phyloP scores from a whole-genome alignment of 208 protist species.

The Crithidia mellificae region DNA sequence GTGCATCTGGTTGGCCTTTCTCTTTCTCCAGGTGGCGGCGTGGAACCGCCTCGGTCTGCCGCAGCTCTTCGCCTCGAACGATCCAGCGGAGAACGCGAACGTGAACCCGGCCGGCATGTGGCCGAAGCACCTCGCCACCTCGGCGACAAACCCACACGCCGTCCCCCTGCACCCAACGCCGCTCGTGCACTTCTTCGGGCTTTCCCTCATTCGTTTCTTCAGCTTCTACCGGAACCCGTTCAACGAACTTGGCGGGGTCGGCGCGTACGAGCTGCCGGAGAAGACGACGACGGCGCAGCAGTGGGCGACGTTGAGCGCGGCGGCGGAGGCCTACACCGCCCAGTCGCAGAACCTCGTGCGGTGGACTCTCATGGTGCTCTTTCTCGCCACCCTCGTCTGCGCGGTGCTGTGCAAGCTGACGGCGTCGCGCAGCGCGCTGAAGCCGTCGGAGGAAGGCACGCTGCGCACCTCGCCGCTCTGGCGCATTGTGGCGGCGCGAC shows the following conservation, averaged over 20 bases:
- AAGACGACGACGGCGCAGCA: not conserved
- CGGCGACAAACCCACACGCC: not conserved
- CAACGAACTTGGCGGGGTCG: not conserved
- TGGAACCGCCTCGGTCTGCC: slow-evolving; percentile 59
- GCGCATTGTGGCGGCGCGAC: slow-evolving; percentile 50
- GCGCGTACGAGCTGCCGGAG: not conserved
- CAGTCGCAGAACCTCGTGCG: slow-evolving; percentile 30
- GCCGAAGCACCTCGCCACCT: no score
- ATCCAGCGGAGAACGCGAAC: no score
- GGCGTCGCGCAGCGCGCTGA: slow-evolving; percentile 34
- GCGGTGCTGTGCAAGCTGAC: slow-evolving; percentile 50
- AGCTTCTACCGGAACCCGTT: slow-evolving; percentile 23
- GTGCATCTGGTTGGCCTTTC: slow-evolving; percentile 40
- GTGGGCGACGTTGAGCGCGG: not conserved
- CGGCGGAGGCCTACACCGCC: slow-evolving; percentile 17
- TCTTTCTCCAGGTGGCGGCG: slow-evolving; percentile 48
- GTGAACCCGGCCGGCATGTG: not conserved
- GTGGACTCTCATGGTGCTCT: slow-evolving; percentile 36
- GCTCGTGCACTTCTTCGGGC: slow-evolving; percentile 21
- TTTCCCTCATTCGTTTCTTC: slow-evolving; percentile 25
- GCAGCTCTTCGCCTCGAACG: slow-evolving; percentile 30
- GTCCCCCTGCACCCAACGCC: not conserved
- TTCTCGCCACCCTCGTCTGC: slow-evolving; percentile 30
- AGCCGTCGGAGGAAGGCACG: slow-evolving; percentile 31
- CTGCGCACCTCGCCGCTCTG: slow-evolving; percentile 60